Evolutionary conservation across 352 stramenopile genomes (phyloP), one percentile per base, ranked within the genome.

Genomic region (Phytophthora cryptogea): DNA sequence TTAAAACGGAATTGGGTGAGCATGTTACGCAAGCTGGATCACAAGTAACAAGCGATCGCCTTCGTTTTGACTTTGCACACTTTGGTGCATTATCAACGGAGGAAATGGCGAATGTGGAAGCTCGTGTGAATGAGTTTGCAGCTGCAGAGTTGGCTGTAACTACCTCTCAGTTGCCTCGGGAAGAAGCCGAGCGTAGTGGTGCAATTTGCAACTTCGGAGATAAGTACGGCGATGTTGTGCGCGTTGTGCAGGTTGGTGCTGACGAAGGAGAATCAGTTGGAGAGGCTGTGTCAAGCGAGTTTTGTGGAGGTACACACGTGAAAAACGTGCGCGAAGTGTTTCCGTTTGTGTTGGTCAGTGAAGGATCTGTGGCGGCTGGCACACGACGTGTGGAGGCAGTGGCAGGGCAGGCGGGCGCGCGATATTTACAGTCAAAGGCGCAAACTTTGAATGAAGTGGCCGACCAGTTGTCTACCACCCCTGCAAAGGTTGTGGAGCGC

Each of bases 61-160:
- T 95, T 45, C 81, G 83, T 20, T 95, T 94, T 53, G 85, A 95
- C 61, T 94, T 95, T 58, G 71, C 80, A 42, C 83, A 92, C 57
- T 92, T 94, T 76, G 80, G 83, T 8, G 74, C 69, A 0, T 51
- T 94, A 27, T 81, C 83, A 8, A 28, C 63, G 13, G 83, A 92
- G 0, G 72, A 93, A 50, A 64, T 94, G 42, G 61, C 52, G n/a
- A 70, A 37, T 9, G 80, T 92, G 10, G 74, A 91, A 58, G 49
- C 55, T 9, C 68, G 72, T 10, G 76, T 94, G 32, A 90, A 92
- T 47, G 60, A 71, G 9, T 58, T 89, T 50, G 85, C 82, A 23
- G 49, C 75, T 13, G 62, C 66, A 23, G 62, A 74, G 16, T 31
- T 80, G 8, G 36, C 44, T 9, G 75, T 92, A 7, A 55, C 58